Base-by-base conservation (phyloP, 371 early-diverging fungal genomes). In the Nematocida ironsii region DNA sequence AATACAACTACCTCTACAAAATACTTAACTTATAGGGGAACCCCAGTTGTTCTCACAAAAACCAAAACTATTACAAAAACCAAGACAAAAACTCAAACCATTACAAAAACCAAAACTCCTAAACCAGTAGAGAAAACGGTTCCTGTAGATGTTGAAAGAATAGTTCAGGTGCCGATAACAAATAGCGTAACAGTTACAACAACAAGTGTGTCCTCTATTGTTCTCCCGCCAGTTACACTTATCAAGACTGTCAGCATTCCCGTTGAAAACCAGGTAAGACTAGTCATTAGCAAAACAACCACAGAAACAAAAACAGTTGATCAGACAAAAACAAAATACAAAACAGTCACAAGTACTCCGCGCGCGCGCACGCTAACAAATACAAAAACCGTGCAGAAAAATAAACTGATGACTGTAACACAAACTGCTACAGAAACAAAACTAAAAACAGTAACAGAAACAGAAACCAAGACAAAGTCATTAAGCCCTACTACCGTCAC, bases 371-470 rank as follows among this genome's bases (percentile, higher is more conserved):
- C 52, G 9, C 0, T 50, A 50, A 50, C 18, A 23, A 55, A 27
- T 47, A 72, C 57, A 39, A 72, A 72, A 72, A 58, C 52, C 23
- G 54, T 58, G 54, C 20, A 33, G 33, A 23, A 25, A 67, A 25
- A 20, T 33, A 33, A 33, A 33, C 33, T 33, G 33, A 33, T 33
- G 33, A 33, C 33, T 33, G 1, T 33, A 33, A 33, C 33, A 33
- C 33, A 33, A 33, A 33, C 33, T 33, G 2, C 33, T 33, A 69
- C 57, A 47, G 27, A 39, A 33, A 20, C 45, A n/a, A 69, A 39
- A 25, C 45, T 48, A 6, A 69, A 69, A 7, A n/a, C 27, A n/a
- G 18, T 54, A 45, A 62, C 44, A 44, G 72, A 61, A 5, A 27
- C 18, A 13, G 13, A 25, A 9, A 72, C 72, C 2, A 58, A 57